These are phyloP conservation scores for Epichloe bromicola DNA, from an alignment of 2,329 filamentous ascomycete species.

Conservation along the genomic window DNA sequence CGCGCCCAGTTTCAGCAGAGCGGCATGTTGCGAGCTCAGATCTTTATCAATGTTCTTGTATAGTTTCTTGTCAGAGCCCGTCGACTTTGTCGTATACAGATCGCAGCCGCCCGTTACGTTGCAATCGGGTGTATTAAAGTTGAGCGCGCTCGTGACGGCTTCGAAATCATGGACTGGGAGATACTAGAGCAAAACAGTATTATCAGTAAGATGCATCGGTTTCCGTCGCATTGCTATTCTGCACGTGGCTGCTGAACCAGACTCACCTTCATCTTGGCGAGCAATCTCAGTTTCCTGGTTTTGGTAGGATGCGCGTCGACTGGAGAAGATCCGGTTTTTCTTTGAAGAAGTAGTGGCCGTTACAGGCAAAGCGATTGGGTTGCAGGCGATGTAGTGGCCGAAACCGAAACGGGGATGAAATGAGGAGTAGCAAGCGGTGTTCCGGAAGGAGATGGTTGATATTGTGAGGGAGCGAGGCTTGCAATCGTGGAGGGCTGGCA, in stretches of 20 bases:
- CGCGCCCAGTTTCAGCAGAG: slow-evolving; percentile 72
- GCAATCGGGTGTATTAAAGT: slow-evolving; percentile 88
- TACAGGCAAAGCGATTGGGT: neutral
- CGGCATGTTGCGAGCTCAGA: slow-evolving; percentile 82
- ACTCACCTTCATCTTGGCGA: slow-evolving; percentile 26
- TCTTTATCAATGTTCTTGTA: slow-evolving; percentile 92
- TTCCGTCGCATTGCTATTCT: neutral
- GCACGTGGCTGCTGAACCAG: neutral
- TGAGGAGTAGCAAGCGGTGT: neutral
- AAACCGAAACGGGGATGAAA: neutral
- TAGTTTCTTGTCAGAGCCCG: slow-evolving; percentile 89
- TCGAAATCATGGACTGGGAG: slow-evolving; percentile 85
- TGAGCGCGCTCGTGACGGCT: slow-evolving; percentile 80
- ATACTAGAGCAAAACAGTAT: slow-evolving; percentile 45
- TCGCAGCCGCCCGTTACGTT: slow-evolving; percentile 90
- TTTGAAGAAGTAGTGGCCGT: too few species aligned
- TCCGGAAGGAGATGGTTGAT: neutral
- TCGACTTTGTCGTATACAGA: slow-evolving; percentile 93
- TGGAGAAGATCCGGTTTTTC: neutral
- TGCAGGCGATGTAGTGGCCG: neutral
- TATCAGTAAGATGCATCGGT: neutral
- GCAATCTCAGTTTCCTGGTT: neutral
- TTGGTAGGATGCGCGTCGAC: neutral
- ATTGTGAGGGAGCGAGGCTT: too few species aligned
- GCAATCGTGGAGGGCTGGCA: too few species aligned